Percentiles rank a stretch among this genome's conserved stretches.
phyloP scores from a whole-genome alignment of 768 basidiomycete species.

The Arthromyces matolae region DNA sequence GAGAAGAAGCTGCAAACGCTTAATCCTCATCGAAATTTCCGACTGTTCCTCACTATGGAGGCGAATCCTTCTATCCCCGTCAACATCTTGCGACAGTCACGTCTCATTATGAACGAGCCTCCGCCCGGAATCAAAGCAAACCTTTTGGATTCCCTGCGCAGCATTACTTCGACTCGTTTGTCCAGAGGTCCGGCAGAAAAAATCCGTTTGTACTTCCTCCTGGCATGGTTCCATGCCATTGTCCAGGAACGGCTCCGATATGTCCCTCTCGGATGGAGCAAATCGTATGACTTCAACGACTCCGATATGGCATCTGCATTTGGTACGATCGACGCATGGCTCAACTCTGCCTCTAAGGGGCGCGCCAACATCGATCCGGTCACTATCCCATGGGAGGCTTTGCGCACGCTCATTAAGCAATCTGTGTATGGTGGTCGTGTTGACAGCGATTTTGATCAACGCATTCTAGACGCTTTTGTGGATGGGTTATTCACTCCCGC shows the following conservation, averaged over 20 bases:
- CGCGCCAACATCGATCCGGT: constrained; percentile 90
- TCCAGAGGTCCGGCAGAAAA: constrained; percentile 90
- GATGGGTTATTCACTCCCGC: constrained; percentile 81
- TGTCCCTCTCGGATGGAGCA: constrained; percentile 94
- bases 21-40: constrained; percentile 86
- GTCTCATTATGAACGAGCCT: constrained; percentile 98
- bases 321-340: constrained; percentile 89
- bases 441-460: constrained; percentile 94
- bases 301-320: constrained; percentile 95
- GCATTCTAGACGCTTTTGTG: constrained; percentile 89
- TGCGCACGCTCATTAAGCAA: constrained; percentile 92
- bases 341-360: constrained; percentile 76
- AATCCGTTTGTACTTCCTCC: constrained; percentile 87
- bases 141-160: constrained; percentile 81
- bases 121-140: constrained; percentile 97
- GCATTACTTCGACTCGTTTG: constrained; percentile 67
- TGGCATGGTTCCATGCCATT: constrained; percentile 99
- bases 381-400: constrained; percentile 90
- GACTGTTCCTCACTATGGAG: constrained; percentile 98
- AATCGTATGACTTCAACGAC: constrained; percentile 97
- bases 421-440: constrained; percentile 93
- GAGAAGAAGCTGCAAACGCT: constrained; percentile 96
- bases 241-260: constrained; percentile 96
- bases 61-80: constrained; percentile 92
- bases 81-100: constrained; percentile 93